These are phyloP conservation scores for Diaporthe humulicola DNA, from an alignment of 2,329 filamentous ascomycete genomes.

Conservation along the genomic window DNA sequence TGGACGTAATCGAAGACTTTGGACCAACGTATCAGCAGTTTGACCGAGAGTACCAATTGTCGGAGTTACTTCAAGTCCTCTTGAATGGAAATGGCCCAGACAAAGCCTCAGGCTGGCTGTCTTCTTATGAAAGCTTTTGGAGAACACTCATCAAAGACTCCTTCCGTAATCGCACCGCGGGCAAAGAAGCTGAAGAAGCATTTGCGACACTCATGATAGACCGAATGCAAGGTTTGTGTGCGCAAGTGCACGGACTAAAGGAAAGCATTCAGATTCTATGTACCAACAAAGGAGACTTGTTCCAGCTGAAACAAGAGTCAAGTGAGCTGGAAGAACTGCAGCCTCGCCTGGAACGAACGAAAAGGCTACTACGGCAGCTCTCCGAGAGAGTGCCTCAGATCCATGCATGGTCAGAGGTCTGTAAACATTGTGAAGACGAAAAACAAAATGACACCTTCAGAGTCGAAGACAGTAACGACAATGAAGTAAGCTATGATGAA, in stretches of 20 bases:
- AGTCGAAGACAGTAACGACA: background rate
- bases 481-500: background rate
- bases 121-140: background rate
- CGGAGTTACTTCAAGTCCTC: background rate
- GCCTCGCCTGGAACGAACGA: background rate
- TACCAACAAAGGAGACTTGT: background rate
- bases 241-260: background rate
- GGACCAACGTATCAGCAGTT: background rate
- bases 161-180: background rate
- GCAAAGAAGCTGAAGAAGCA: background rate
- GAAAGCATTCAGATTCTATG: conserved; percentile 2
- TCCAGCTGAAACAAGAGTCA: background rate
- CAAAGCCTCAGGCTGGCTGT: background rate
- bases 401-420: background rate
- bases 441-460: background rate
- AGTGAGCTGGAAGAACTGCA: background rate
- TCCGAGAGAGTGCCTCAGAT: background rate
- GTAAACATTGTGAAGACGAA: background rate
- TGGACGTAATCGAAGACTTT: background rate
- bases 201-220: background rate
- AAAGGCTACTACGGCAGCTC: background rate
- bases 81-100: background rate
- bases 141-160: conserved; percentile 11
- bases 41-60: background rate
- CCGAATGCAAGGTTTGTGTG: background rate